Evolutionary conservation across 2,329 filamentous ascomycete genomes (phyloP), one percentile per base, ranked within the genome.

Genomic region (Aspergillus ochraceoroseus): DNA sequence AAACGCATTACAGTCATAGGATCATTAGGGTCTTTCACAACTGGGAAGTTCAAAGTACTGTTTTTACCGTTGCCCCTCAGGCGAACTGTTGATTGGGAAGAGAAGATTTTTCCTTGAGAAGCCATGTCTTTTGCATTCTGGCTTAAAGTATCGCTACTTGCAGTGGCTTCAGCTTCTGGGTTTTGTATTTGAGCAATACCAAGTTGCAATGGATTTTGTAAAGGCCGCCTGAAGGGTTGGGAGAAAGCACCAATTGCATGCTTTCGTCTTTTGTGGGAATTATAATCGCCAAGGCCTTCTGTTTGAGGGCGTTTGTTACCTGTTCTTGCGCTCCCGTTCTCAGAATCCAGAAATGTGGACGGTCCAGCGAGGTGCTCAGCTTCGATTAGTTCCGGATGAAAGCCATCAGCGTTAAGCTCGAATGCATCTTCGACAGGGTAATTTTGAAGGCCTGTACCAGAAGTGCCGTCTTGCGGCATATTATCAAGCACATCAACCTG

Each of bases 1-100:
- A 87, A 67, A 30, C 81, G 77, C 31, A 79, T 52, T 18, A 73
- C 69, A 0, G 82, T 85, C 43, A 71, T 72, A 4, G 77, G 74
- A 52, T 86, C 79, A 51, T 80, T 74, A 1, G 82, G 76, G 51
- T 90, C 79, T 63, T 94, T 94, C 14, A 90, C 85, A 8, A 88
- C 76, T 1, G 83, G 76, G 54, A 87, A 94, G 18, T 73, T 74
- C 17, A 87, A 67, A 14, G 70, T 72, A 47, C 71, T 55, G 49
- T 65, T 60, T 49, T 65, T 48, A 42, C 61, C 52, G 14, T 42
- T 38, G 5, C 57, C 58, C 33, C 59, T 63, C 30, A 46, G 31
- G 39, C 55, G 48, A 35, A 50, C 31, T 33, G 56, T 54, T 32
- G 42, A 46, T 41, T 59, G 57, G 3, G 55, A 58, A 19, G 55